Percentiles rank a stretch among this genome's conserved stretches.
phyloP scores from a whole-genome alignment of 768 basidiomycete genomes.

The Hypsizygus marmoreus region DNA sequence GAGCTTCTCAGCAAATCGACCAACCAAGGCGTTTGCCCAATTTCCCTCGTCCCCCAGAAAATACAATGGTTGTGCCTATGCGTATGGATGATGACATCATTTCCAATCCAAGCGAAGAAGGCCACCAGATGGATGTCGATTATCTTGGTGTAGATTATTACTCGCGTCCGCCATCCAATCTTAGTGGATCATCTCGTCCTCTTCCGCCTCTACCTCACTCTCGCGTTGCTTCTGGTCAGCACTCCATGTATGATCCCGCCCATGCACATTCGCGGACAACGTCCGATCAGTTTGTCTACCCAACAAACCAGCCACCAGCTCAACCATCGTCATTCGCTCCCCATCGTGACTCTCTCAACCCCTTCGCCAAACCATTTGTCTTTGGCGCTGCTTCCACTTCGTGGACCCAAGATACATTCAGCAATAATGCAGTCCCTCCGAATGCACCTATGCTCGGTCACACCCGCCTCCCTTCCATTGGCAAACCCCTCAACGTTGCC shows the following conservation, averaged over 20 bases:
- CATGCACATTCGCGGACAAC: conserved; percentile 64
- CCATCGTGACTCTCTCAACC: conserved; percentile 59
- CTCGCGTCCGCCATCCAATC: conserved; percentile 45
- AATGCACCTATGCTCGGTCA: conserved; percentile 37
- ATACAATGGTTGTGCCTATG: conserved; percentile 41
- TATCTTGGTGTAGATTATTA: conserved; percentile 52
- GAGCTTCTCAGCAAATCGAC: conserved; percentile 50
- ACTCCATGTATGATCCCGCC: conserved; percentile 62
- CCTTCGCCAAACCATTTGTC: conserved; percentile 82
- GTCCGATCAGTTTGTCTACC: conserved; percentile 34
- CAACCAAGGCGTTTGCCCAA: conserved; percentile 73
- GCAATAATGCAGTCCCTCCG: conserved; percentile 31
- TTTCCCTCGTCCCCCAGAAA: conserved; percentile 77
- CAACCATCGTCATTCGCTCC: conserved; percentile 21
- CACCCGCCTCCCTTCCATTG: conserved; percentile 49
- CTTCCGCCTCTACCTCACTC: conserved; percentile 68
- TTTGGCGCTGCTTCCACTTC: conserved; percentile 53
- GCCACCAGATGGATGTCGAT: conserved; percentile 37
- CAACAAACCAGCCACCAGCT: conserved; percentile 22
- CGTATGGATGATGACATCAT: conserved; percentile 63
- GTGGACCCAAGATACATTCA: conserved; percentile 35
- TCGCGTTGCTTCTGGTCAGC: conserved; percentile 60
- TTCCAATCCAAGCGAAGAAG: conserved; percentile 88
- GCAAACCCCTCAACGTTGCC: conserved; percentile 74
- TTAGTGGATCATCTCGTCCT: conserved; percentile 47